Base-by-base conservation (phyloP, 78 protist genomes). In the Reticulomyxa filosa region DNA sequence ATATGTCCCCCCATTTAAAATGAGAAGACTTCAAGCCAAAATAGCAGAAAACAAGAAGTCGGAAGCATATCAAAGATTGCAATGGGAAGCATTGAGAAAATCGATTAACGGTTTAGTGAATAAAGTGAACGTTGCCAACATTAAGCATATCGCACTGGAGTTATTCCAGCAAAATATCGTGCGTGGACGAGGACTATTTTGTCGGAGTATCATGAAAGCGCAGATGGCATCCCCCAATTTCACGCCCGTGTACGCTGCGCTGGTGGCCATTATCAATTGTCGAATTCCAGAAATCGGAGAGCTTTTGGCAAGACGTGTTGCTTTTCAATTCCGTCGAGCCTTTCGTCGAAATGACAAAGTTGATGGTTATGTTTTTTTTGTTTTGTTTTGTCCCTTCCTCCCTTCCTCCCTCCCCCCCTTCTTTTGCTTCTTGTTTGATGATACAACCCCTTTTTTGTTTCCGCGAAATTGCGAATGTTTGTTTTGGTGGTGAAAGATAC, bases 61-160 rank as follows among this genome's bases (percentile, higher is more conserved):
- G 32, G 59, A 8, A 25, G 89, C 82, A 59, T 87, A 75, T 38
- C 98, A 93, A 61, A 69, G 92, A 23, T 46, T 91, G 82, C 57
- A 62, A 5, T 94, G 97, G 97, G 94, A 85, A 26, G 88, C 90
- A 2, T 77, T 94, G 10, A 77, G 74, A 29, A 91, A 92, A 81
- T 51, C 76, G 26, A 70, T 90, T 59, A 88, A 90, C 73, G 97
- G 99, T 8, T 32, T 89, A 0, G 68, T 90, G 50, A 94, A 94
- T 86, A 94, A 90, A 70, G 79, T 85, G 34, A 85, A 78, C 67
- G 29, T 22, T 4, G 35, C 72, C 50, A 89, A 91, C 74, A 64
- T 91, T 23, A 64, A 74, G 72, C 34, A 72, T 32, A 73, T 94
- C 38, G 77, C 83, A 20, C 68, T 57, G 2, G 97, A 88, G 52